Percentiles rank a stretch among this genome's conserved stretches.
phyloP scores from a whole-genome alignment of 257 asterid species.

The Lycium ferocissimum region DNA sequence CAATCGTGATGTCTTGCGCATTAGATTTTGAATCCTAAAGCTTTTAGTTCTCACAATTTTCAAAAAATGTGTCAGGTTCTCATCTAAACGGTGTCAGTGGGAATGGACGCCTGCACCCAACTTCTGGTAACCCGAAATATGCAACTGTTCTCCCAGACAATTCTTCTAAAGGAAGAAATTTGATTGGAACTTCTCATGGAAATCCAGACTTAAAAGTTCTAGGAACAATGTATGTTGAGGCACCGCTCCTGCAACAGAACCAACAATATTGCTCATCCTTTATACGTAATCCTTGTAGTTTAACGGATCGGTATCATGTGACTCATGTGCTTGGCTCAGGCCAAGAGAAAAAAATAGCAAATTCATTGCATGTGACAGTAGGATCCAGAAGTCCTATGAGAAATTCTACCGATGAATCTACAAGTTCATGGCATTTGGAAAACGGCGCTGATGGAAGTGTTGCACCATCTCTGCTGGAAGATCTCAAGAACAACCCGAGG shows the following conservation, averaged over 20 bases:
- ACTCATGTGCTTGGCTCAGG: slow-evolving; percentile 41
- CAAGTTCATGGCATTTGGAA: slow-evolving; percentile 45
- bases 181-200: slow-evolving; percentile 46
- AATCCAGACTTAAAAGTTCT: slow-evolving; percentile 56
- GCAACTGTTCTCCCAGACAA: slow-evolving; percentile 42
- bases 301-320: slow-evolving; percentile 49
- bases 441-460: slow-evolving; percentile 56
- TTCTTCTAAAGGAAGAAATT: slow-evolving; percentile 44
- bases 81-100: slow-evolving; percentile 46
- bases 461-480: slow-evolving; percentile 55
- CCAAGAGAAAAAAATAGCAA: slow-evolving; percentile 45
- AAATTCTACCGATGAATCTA: slow-evolving; percentile 48
- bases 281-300: slow-evolving; percentile 42
- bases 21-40: not conserved
- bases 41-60: slow-evolving; percentile 22
- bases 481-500: slow-evolving; percentile 67
- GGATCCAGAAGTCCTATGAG: slow-evolving; percentile 48
- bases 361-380: slow-evolving; percentile 43
- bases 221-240: slow-evolving; percentile 75
- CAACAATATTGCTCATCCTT: slow-evolving; percentile 56
- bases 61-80: slow-evolving; percentile 49
- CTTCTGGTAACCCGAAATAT: slow-evolving; percentile 40
- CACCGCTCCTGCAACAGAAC: slow-evolving; percentile 62
- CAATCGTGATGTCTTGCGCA: not conserved
- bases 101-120: slow-evolving; percentile 53